phyloP scores from a whole-genome alignment of 208 protist genomes.

The Vickermania ingenoplastis region DNA sequence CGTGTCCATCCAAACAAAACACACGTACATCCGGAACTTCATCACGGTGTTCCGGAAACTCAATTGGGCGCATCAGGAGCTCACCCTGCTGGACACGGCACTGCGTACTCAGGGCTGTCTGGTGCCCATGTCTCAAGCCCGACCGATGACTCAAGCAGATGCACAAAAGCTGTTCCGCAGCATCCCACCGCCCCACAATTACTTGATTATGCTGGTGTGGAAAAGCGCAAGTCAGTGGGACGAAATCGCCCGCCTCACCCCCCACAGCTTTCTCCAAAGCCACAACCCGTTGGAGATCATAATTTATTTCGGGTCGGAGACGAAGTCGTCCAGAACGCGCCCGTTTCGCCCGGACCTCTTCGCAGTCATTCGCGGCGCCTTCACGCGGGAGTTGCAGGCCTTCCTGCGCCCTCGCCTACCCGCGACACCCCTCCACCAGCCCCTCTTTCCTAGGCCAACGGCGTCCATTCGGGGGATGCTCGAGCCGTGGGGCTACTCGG shows the following conservation, averaged over 20 bases:
- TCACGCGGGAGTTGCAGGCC: not conserved
- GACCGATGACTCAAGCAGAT: constrained; percentile 1
- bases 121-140: not conserved
- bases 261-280: constrained; percentile 1
- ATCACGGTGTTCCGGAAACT: not conserved
- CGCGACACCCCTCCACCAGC: not conserved
- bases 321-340: not conserved
- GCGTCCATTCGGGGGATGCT: constrained; percentile 2
- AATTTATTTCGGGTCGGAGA: not conserved
- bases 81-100: not conserved
- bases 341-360: constrained; percentile 1
- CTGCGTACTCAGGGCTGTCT: not conserved
- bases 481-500: constrained; percentile 6
- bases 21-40: not conserved
- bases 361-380: not conserved
- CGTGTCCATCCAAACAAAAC: not conserved
- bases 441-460: constrained; percentile 9
- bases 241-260: not conserved
- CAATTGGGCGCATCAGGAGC: not conserved
- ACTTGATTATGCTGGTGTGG: not conserved
- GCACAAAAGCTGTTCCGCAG: not conserved
- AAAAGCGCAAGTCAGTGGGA: constrained; percentile 1
- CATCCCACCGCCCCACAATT: not conserved
- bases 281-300: constrained; percentile 1
- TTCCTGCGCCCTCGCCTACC: not conserved